Percentiles rank a stretch among this genome's conserved stretches.
These are phyloP conservation scores for Physcomitrium patens DNA, from an alignment of 225 moss, liverwort and hornwort genomes.

Conservation along the genomic window DNA sequence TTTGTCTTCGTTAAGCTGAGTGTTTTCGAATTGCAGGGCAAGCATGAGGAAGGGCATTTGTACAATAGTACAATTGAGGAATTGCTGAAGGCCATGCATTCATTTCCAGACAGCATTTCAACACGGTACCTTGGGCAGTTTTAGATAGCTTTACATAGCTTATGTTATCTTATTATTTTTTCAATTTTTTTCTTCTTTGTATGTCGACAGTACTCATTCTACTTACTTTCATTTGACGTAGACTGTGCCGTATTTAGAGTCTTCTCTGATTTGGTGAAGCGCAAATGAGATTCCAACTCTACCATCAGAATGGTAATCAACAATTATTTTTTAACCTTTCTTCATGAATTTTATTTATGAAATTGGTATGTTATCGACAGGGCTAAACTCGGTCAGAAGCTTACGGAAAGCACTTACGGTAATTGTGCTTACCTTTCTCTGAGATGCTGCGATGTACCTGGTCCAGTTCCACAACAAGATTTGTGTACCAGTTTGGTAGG, in stretches of 20 bases:
- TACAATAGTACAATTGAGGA: slow-evolving; percentile 43
- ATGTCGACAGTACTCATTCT: not conserved
- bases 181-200: slow-evolving; percentile 18
- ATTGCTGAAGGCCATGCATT: slow-evolving; percentile 81
- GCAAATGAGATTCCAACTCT: slow-evolving; percentile 16
- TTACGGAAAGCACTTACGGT: slow-evolving; percentile 68
- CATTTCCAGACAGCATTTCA: slow-evolving; percentile 78
- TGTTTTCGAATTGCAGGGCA: slow-evolving; percentile 40
- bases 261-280: slow-evolving; percentile 9
- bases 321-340: slow-evolving; percentile 14
- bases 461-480: slow-evolving; percentile 53
- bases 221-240: slow-evolving; percentile 9
- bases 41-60: slow-evolving; percentile 44
- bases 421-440: slow-evolving; percentile 59
- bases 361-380: slow-evolving; percentile 45
- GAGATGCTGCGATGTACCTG: slow-evolving; percentile 67
- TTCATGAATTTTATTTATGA: slow-evolving; percentile 24
- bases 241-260: slow-evolving; percentile 14
- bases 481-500: slow-evolving; percentile 61
- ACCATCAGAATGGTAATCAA: slow-evolving; percentile 13
- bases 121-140: slow-evolving; percentile 56
- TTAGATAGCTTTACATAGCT: slow-evolving; percentile 17
- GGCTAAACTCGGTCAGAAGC: slow-evolving; percentile 77
- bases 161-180: not conserved
- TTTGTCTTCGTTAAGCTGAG: slow-evolving; percentile 29